Conservation (phyloP, 208 protist species). For the Trypanosoma caninum region DNA sequence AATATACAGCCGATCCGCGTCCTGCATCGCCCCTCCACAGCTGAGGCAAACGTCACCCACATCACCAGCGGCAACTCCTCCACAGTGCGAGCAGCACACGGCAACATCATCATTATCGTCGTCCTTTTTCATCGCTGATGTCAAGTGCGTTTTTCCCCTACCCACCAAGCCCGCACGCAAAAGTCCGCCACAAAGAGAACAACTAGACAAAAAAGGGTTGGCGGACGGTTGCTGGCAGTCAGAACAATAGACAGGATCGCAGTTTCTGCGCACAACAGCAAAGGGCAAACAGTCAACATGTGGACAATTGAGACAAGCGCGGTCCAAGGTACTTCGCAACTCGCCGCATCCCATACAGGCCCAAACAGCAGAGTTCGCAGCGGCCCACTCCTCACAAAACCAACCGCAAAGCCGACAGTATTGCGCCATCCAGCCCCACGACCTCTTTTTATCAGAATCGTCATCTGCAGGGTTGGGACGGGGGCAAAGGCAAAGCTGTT, state of each 20-base stretch:
- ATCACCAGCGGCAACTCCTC: background rate
- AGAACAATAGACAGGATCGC: conserved; percentile 26
- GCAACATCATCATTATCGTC: background rate
- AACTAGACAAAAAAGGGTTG: conserved; percentile 43
- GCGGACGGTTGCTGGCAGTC: conserved; percentile 28
- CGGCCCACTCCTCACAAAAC: conserved; percentile 47
- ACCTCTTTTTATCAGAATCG: conserved; percentile 13
- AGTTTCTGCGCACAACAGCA: conserved; percentile 24
- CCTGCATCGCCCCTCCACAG: conserved; percentile 9
- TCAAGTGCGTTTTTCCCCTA: background rate
- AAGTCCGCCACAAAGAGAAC: conserved; percentile 14
- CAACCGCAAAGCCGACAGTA: conserved; percentile 51
- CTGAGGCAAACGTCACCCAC: background rate
- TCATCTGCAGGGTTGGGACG: background rate
- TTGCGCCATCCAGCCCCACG: conserved; percentile 5
- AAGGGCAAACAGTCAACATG: conserved; percentile 78
- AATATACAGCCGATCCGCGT: conserved; percentile 14
- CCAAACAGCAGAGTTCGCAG: conserved; percentile 46
- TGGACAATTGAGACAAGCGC: conserved; percentile 64
- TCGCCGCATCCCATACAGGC: conserved; percentile 61
- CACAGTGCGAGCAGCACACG: conserved; percentile 15
- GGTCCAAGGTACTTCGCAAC: conserved; percentile 72
- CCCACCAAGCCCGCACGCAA: background rate
- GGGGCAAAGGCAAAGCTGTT: conserved; percentile 3
- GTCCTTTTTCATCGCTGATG: no score